These are phyloP conservation scores for Medicago truncatula DNA, from an alignment of 306 rosid species.

Conservation along the genomic window MtrunA17r5.0-ANR NC_053043.1:1792501-1793000, in stretches of 20 bases:
- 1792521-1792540: constrained; percentile 94
- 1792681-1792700: constrained; percentile 90
- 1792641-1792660: constrained; percentile 91
- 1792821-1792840: constrained; percentile 99
- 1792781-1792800: constrained; percentile 97
- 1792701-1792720: constrained; percentile 94
- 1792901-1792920: constrained; percentile 99
- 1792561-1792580: constrained; percentile 90
- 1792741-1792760: constrained; percentile 97
- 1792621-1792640: constrained; percentile 99
- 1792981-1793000: constrained; percentile 94
- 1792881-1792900: constrained; percentile 93
- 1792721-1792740: constrained; percentile 99
- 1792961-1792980: constrained; percentile 97
- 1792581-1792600: constrained; percentile 96
- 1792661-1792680: constrained; percentile 93
- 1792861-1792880: constrained; percentile 95
- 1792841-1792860: constrained; percentile 96
- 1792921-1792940: constrained; percentile 96
- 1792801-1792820: constrained; percentile 92
- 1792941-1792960: constrained; percentile 96
- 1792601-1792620: constrained; percentile 98
- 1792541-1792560: constrained; percentile 98
- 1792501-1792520: constrained; percentile 88
- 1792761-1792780: constrained; percentile 94